These are phyloP conservation scores for Populus davidiana DNA, from an alignment of 345 rosid genomes.

Conservation along the genomic window DNA sequence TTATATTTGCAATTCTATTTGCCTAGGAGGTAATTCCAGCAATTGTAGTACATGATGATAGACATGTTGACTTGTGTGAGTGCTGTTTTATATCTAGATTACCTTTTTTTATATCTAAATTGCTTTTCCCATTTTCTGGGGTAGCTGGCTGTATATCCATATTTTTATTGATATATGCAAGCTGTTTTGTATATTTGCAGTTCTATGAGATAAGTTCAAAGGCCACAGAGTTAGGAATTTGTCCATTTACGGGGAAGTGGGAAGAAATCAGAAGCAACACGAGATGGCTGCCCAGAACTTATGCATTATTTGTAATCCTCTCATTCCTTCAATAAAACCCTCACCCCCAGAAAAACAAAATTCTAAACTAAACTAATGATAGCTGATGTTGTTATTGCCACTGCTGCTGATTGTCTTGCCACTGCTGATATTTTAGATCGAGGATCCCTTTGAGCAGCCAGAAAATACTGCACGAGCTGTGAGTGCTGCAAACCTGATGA, in stretches of 20 bases:
- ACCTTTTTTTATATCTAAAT: neutral
- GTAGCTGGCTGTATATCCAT: neutral
- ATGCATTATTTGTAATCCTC: slow-evolving; percentile 56
- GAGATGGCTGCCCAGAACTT: slow-evolving; percentile 79
- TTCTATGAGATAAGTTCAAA: slow-evolving; percentile 47
- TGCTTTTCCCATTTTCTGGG: neutral
- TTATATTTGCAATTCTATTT: neutral
- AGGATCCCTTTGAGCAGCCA: slow-evolving; percentile 92
- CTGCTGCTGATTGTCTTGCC: slow-evolving; percentile 2
- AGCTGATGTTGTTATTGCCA: neutral
- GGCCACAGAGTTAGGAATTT: slow-evolving; percentile 64
- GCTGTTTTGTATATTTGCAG: slow-evolving; percentile 31
- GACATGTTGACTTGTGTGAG: neutral
- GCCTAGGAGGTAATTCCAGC: neutral
- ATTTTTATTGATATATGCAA: neutral
- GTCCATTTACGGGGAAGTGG: slow-evolving; percentile 73
- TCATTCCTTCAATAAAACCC: neutral
- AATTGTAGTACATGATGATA: neutral
- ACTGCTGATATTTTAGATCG: slow-evolving; percentile 45
- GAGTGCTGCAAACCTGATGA: slow-evolving; percentile 41
- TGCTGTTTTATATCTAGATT: neutral
- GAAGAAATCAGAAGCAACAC: slow-evolving; percentile 53
- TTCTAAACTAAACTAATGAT: neutral
- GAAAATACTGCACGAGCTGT: slow-evolving; percentile 76
- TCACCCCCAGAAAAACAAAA: neutral